Evolutionary conservation across 306 rosid species (phyloP).

Genomic region (Trifolium fragiferum): DNA sequence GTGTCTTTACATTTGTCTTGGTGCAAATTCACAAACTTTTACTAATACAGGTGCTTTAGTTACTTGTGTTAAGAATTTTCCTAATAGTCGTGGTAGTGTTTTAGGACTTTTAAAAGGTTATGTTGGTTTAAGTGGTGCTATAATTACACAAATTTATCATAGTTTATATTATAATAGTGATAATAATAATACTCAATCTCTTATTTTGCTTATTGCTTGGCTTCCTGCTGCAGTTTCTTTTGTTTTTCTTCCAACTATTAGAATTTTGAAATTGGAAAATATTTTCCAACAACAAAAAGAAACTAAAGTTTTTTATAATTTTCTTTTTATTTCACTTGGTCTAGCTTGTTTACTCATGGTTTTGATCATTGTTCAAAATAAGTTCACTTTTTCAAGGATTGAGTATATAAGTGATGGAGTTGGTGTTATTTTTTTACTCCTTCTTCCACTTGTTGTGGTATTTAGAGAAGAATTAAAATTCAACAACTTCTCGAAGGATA

Average conservation of each 20-base stretch:
- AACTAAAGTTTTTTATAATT: constrained; percentile 50
- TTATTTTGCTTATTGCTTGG: constrained; percentile 72
- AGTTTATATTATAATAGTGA: constrained; percentile 57
- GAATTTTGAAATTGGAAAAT: constrained; percentile 26
- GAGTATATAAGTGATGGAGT: constrained; percentile 46
- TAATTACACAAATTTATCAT: constrained; percentile 60
- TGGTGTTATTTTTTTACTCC: constrained; percentile 50
- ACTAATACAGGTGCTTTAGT: constrained; percentile 72
- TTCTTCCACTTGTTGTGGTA: constrained; percentile 59
- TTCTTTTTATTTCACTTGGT: constrained; percentile 62
- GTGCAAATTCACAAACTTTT: constrained; percentile 73
- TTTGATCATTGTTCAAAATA: constrained; percentile 56
- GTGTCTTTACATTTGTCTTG: constrained; percentile 73
- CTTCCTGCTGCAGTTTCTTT: constrained; percentile 64
- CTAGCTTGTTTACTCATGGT: constrained; percentile 68
- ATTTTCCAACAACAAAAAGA: constrained; percentile 42
- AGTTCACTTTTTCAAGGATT: constrained; percentile 39
- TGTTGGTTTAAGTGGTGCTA: constrained; percentile 80
- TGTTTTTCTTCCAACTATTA: constrained; percentile 54
- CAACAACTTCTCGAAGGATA: constrained; percentile 29
- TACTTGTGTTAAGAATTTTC: constrained; percentile 72
- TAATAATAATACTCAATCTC: constrained; percentile 36
- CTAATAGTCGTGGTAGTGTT: constrained; percentile 63
- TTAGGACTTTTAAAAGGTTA: constrained; percentile 74
- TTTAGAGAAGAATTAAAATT: constrained; percentile 51